phyloP scores from a whole-genome alignment of 2,329 filamentous ascomycete species.

The Penicillium sp. region DNA sequence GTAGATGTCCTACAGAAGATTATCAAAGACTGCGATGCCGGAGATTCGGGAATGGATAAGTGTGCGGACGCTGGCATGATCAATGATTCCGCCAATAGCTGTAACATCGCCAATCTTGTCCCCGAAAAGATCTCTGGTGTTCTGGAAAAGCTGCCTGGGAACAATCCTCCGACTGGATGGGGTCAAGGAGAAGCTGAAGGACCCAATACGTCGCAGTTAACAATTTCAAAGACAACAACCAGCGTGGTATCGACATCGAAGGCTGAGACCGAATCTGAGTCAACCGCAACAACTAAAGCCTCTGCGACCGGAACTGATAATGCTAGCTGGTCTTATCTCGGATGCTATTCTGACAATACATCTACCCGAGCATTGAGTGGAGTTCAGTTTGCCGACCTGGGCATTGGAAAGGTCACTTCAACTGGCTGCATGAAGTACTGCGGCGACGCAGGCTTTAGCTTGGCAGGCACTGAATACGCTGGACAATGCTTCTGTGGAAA shows the following conservation, averaged over 20 bases:
- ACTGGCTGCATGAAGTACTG: conserved; percentile 53
- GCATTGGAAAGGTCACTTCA: conserved; percentile 39
- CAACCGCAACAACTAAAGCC: background rate
- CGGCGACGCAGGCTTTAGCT: conserved; percentile 42
- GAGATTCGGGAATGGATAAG: conserved; percentile 15
- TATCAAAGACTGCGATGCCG: conserved; percentile 15
- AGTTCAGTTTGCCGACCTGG: conserved; percentile 41
- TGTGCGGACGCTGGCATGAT: conserved; percentile 11
- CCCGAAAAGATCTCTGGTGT: conserved; percentile 13
- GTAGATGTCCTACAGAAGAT: conserved; percentile 14
- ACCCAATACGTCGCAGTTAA: background rate
- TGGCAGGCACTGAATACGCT: conserved; percentile 52
- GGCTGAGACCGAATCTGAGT: background rate
- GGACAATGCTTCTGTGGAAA: conserved; percentile 52
- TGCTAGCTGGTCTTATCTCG: conserved; percentile 16
- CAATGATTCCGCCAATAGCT: conserved; percentile 10
- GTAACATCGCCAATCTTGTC: conserved; percentile 14
- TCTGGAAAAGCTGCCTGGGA: conserved; percentile 13
- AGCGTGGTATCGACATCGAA: background rate
- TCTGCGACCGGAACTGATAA: background rate
- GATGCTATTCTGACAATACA: conserved; percentile 46
- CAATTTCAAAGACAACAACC: background rate
- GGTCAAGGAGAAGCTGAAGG: conserved; percentile 5
- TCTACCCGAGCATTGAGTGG: conserved; percentile 38
- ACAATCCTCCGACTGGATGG: conserved; percentile 16